Conservation (phyloP, 768 basidiomycete species). For the Albatrellus ellisii region DNA sequence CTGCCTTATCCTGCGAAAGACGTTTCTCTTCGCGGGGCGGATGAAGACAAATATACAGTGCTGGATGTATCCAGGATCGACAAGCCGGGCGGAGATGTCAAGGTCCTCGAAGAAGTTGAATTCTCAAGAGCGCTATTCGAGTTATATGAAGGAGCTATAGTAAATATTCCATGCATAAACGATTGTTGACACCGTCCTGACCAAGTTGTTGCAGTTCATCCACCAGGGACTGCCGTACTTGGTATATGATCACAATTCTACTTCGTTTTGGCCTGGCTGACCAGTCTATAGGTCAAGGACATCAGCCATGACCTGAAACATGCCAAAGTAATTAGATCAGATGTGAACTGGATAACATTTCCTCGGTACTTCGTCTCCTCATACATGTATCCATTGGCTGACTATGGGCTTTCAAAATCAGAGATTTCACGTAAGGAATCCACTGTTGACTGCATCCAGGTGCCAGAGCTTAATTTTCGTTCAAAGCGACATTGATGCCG, state of each 20-base stretch:
- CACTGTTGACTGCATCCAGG: neutral
- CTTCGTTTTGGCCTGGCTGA: too few species aligned
- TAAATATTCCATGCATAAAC: constrained; percentile 20
- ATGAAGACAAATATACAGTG: constrained; percentile 70
- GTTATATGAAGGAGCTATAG: constrained; percentile 80
- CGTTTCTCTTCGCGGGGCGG: constrained; percentile 60
- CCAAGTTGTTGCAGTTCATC: constrained; percentile 44
- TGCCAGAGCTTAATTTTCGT: neutral
- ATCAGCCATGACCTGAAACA: constrained; percentile 67
- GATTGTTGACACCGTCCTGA: neutral
- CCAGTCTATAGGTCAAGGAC: constrained; percentile 54
- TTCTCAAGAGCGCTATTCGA: constrained; percentile 77
- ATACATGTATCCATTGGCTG: neutral
- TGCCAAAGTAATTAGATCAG: constrained; percentile 56
- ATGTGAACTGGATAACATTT: constrained; percentile 76
- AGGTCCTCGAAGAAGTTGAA: constrained; percentile 72
- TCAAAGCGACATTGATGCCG: constrained; percentile 60
- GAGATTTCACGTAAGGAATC: constrained; percentile 59
- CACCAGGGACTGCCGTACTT: constrained; percentile 79
- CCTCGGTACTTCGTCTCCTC: constrained; percentile 31
- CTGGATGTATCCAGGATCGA: constrained; percentile 42
- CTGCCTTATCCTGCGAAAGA: constrained; percentile 63
- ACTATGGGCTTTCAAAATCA: constrained; percentile 16
- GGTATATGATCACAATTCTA: constrained; percentile 25
- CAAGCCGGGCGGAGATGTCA: constrained; percentile 23